A percentile compares a stretch with the other conserved stretches of the same genome.
These are phyloP conservation scores for Yarrowia sp. DNA, from an alignment of 805 yeast genomes.

Conservation along the genomic window DNA sequence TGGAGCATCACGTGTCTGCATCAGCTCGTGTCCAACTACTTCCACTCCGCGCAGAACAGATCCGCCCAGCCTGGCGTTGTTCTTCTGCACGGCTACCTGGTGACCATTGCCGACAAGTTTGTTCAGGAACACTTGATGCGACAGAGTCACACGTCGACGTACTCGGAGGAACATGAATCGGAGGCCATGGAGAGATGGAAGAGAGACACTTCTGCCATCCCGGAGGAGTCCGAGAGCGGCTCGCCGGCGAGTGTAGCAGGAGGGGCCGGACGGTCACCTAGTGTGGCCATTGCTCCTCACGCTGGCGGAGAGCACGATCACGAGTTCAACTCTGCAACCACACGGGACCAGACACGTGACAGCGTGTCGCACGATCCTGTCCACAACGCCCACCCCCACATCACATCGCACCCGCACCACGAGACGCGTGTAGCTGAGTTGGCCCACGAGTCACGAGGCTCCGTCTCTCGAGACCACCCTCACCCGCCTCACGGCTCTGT, in stretches of 20 bases:
- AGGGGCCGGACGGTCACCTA: background rate
- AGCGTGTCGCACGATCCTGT: background rate
- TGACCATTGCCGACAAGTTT: constrained; percentile 32
- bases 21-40: constrained; percentile 29
- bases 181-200: constrained; percentile 12
- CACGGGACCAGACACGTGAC: background rate
- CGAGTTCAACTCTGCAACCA: background rate
- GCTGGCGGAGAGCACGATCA: background rate
- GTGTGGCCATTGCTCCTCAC: background rate
- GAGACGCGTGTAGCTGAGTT: background rate
- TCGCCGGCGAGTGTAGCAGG: background rate
- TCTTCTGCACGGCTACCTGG: constrained; percentile 31
- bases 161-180: background rate
- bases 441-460: background rate
- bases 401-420: background rate
- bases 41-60: background rate
- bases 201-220: background rate
- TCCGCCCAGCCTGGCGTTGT: constrained; percentile 12
- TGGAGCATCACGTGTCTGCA: constrained; percentile 33
- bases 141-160: background rate
- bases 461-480: background rate
- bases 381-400: background rate
- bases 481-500: background rate
- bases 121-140: constrained; percentile 27
- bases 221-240: background rate